Evolutionary conservation across 23 red algal species (phyloP).

Genomic region (Chondrus crispus): DNA sequence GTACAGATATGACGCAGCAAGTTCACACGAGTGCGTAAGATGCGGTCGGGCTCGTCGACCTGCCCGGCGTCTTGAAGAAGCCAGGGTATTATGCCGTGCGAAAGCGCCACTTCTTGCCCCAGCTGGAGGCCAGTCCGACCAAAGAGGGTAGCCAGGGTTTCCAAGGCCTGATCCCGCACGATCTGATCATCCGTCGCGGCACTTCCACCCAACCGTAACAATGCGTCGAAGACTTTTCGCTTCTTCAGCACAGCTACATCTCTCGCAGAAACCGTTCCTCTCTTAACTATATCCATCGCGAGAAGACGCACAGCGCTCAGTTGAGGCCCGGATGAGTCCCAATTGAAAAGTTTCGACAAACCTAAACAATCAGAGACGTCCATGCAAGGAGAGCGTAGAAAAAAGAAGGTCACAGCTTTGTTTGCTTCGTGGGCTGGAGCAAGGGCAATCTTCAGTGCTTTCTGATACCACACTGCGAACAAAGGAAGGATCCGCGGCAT

Average conservation of each 20-base stretch:
- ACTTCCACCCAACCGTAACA: neutral
- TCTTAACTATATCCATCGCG: conserved; percentile 13
- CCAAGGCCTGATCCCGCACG: neutral
- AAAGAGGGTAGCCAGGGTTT: neutral
- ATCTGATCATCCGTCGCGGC: neutral
- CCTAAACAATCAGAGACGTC: conserved; percentile 39
- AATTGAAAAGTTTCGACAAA: conserved; percentile 9
- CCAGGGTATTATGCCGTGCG: conserved; percentile 2
- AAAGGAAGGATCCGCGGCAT: neutral
- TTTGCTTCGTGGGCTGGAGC: conserved; percentile 13
- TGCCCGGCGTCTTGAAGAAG: neutral
- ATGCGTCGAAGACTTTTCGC: conserved; percentile 6
- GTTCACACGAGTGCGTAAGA: no score
- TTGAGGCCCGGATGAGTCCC: neutral
- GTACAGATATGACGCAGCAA: no score
- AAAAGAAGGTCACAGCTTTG: conserved; percentile 35
- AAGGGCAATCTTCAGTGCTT: neutral
- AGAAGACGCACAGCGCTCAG: neutral
- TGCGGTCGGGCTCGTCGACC: neutral
- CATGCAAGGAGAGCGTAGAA: conserved; percentile 21
- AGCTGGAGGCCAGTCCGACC: neutral
- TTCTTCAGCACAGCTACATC: conserved; percentile 23
- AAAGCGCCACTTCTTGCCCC: neutral
- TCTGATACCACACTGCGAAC: conserved; percentile 37
- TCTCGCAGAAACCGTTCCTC: neutral